Base-by-base conservation (phyloP, 768 basidiomycete genomes). In the Kwoniella sp. region DNA sequence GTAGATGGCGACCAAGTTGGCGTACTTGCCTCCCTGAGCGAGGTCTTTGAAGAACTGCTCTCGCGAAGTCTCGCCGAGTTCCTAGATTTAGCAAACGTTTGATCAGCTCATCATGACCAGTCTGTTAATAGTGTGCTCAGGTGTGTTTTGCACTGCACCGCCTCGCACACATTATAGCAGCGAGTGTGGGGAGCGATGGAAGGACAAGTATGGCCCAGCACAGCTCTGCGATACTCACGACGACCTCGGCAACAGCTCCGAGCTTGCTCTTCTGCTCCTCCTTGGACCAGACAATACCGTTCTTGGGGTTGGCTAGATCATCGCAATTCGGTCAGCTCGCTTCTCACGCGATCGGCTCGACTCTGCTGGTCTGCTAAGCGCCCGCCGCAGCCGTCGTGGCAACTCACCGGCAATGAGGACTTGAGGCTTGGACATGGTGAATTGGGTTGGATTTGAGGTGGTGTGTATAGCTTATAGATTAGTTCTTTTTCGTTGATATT, bases 211-310 rank as follows among this genome's bases (percentile, higher is more conserved):
- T n/a, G n/a, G 23, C 13, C 34, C 34, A 34, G 34, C 34, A 45
- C 22, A 26, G 11, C 28, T 31, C 7, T 4, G 17, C 1, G 20
- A 29, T 17, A 85, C 91, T 75, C 78, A 93, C 93, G 55, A 92
- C 83, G 30, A 93, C 83, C 57, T 92, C 88, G 31, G 91, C 87
- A 62, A 90, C 85, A 58, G 84, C 83, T 0, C 85, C 85, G 38
- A 93, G 86, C 65, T 91, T 83, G 38, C 84, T 81, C 61, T 87
- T 82, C 58, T 87, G 83, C 63, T 93, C 90, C 26, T 90, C 84
- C 65, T 90, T 87, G 0, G 92, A 90, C 91, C 91, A 93, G 30
- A 88, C 85, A 62, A 93, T 86, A 66, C 86, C 81, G 38, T 72
- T 71, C 47, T 67, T 65, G 25, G 75, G 69, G 74, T 78, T 72